Conservation (phyloP, 1,284 basidiomycete species). For the Ceratobasidium sp. region DNA sequence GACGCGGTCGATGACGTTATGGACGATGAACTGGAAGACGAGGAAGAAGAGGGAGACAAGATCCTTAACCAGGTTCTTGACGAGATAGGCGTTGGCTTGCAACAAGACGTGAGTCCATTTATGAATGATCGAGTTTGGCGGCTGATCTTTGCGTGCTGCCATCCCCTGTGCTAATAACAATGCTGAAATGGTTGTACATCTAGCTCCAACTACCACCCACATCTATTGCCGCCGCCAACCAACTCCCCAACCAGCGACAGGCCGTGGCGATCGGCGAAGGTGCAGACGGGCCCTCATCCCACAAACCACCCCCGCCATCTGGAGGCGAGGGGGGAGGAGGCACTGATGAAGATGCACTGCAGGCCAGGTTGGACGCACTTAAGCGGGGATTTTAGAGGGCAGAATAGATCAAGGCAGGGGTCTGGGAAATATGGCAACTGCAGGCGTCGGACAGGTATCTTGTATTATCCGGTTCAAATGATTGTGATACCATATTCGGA, state of each 20-base stretch:
- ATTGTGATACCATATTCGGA: too few species aligned
- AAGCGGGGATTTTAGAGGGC: slow-evolving; percentile 14
- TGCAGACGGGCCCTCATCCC: slow-evolving; percentile 49
- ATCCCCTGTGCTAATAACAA: slow-evolving; percentile 1
- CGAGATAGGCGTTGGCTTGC: slow-evolving; percentile 93
- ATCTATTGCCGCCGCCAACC: slow-evolving; percentile 66
- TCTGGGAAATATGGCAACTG: too few species aligned
- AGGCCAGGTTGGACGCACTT: slow-evolving; percentile 84
- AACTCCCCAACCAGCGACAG: slow-evolving; percentile 69
- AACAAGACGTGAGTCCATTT: slow-evolving; percentile 77
- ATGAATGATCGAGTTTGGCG: too few species aligned
- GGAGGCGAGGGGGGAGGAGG: slow-evolving; percentile 57
- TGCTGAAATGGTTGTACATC: background rate
- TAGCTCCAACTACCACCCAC: slow-evolving; percentile 86
- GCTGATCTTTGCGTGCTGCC: slow-evolving; percentile 36
- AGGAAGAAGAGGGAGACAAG: slow-evolving; percentile 95
- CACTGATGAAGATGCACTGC: slow-evolving; percentile 86
- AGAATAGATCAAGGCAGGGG: too few species aligned
- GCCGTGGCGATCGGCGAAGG: slow-evolving; percentile 81
- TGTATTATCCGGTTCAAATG: too few species aligned
- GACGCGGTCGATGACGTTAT: slow-evolving; percentile 98
- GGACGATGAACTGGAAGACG: slow-evolving; percentile 91
- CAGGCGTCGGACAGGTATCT: too few species aligned
- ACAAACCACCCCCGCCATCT: slow-evolving; percentile 47
- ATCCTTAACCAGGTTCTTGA: slow-evolving; percentile 96